Base-by-base conservation (phyloP, 352 stramenopile species). In the Saprolegnia parasitica region DNA sequence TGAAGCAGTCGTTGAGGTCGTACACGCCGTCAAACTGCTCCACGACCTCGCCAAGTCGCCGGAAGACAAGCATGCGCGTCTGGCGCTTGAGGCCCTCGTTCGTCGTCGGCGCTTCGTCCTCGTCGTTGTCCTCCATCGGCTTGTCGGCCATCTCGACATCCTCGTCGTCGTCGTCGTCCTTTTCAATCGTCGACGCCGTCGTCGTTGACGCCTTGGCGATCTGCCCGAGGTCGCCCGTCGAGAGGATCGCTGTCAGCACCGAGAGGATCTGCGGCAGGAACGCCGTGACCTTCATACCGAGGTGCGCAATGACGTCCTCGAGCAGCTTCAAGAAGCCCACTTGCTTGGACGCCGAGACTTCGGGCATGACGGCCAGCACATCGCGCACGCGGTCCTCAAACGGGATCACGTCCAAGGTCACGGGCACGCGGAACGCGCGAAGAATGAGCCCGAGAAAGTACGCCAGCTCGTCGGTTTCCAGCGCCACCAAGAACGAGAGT, bases 281-380 rank as follows among this genome's bases (percentile, higher is more conserved):
- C 24, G 77, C 67, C 23, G 88, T 72, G 47, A 96, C 71, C 71
- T 95, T 92, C 0, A 94, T 82, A 11, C 89, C 89, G 10, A 97
- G 77, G 72, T 97, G 91, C 0, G 71, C 77, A 11, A 96, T 83
- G 8, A 97, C 74, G 60, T 96, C 90, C 47, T 96, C 83, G 32
- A 96, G 62, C 47, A 97, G 67, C 55, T 97, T 96, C 46, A 97
- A 75, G 71, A 97, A 97, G 39, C 91, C 91, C 24, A 96, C 78
- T 26, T 93, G 84, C n/a, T 23, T 73, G 5, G 76, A 74, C n/a
- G 91, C 75, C 20, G 75, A 67, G n/a, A 79, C 61, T 35, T 66
- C 23, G 32, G 47, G 32, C 0, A 26, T 75, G 15, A 18, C 24
- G n/a, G 24, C 58, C 39, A 5, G 15, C 29, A 64, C 47, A 9